phyloP scores from a whole-genome alignment of 768 basidiomycete genomes.

The Artomyces pyxidatus region DNA sequence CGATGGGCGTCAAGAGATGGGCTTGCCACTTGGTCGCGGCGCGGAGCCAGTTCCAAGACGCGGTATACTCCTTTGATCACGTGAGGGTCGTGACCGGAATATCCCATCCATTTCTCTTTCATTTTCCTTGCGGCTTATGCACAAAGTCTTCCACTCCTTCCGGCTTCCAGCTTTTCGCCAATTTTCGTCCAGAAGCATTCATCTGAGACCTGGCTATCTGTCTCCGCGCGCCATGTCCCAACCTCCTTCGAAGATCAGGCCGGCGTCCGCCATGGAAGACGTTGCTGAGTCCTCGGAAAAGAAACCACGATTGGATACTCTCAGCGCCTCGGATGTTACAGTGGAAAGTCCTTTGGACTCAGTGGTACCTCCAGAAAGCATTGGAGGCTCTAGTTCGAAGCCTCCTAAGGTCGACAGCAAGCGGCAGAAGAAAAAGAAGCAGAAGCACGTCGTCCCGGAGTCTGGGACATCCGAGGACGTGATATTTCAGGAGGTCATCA shows the following conservation, averaged over 20 bases:
- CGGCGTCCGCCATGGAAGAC: background rate
- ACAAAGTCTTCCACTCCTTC: too few relatives aligned
- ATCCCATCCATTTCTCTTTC: too few relatives aligned
- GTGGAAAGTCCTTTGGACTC: too few relatives aligned
- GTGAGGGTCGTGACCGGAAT: too few relatives aligned
- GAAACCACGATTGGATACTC: slow-evolving; percentile 22
- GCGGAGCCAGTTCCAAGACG: too few relatives aligned
- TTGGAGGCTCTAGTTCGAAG: background rate
- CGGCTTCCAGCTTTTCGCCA: too few relatives aligned
- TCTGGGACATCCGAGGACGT: slow-evolving; percentile 69
- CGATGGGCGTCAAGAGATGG: too few relatives aligned
- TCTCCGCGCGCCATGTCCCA: background rate
- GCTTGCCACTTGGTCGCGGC: too few relatives aligned
- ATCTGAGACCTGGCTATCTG: background rate
- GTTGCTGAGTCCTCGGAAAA: slow-evolving; percentile 22
- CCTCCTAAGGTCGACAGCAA: slow-evolving; percentile 8
- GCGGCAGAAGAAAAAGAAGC: slow-evolving; percentile 35
- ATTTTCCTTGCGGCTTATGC: too few relatives aligned
- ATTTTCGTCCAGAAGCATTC: too few relatives aligned
- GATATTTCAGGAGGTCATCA: slow-evolving; percentile 59
- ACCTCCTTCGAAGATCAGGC: background rate
- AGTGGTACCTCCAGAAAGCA: background rate
- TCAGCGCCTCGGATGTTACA: background rate
- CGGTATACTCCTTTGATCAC: too few relatives aligned
- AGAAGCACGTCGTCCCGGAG: slow-evolving; percentile 38